Base-by-base conservation (phyloP, 345 rosid species). In the Sisymbrium altissimum region DNA sequence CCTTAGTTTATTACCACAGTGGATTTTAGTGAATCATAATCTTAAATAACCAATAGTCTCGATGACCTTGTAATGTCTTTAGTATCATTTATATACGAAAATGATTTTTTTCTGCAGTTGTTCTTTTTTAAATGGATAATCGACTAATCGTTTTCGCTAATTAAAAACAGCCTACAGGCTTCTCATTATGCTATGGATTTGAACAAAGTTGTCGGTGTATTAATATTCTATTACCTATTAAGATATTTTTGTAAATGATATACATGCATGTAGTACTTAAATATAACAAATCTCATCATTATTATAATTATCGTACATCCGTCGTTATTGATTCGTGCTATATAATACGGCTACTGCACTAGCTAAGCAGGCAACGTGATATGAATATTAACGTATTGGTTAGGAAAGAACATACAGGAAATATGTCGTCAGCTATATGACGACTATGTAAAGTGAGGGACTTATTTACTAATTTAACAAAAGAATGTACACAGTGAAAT, bases 351-450 rank as follows among this genome's bases (percentile, higher is more conserved):
- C 72, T 55, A 68, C 38, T 55, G 27, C 18, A 39, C 59, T 60
- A 23, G 25, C 25, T 23, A 23, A 49, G 32, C 50, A 71, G 27
- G 72, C 72, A 44, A 43, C 33, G 36, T 54, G 43, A 66, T 18
- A 13, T 57, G 41, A 25, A 56, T 40, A 19, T 21, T 58, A 57
- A 58, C 54, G 35, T 66, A 58, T 67, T 12, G 56, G 21, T 75
- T 39, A 14, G 39, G 48, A 68, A n/a, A 70, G 21, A 70, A 55
- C 53, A 1, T 15, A 40, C 5, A 29, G 13, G 25, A 68, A 68
- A 48, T 30, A 55, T 66, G 72, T 9, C 71, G 60, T 76, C 80
- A 70, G 60, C 64, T 64, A n/a, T 57, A 59, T 70, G 71, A 77
- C 66, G 71, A 64, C 38, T 36, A 39, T 64, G 46, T 56, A 76